A percentile compares a stretch with the other conserved stretches of the same genome.
These are phyloP conservation scores for Lichtheimia corymbifera DNA, from an alignment of 371 early-diverging fungal species.

Conservation along the genomic window DNA sequence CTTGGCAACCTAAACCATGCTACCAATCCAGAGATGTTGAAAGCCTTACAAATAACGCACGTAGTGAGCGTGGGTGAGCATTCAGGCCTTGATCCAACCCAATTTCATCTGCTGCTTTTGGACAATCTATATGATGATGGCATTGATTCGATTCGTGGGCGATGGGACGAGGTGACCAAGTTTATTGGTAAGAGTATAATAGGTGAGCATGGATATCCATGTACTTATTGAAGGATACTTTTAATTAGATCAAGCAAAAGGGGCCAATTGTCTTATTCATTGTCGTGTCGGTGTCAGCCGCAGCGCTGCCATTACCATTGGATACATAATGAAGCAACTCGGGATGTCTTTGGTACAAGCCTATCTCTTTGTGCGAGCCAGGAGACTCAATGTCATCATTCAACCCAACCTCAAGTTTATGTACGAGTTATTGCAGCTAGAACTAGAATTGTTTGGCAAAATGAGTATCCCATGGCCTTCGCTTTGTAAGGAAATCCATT, in stretches of 20 bases:
- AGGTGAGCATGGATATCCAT: background rate
- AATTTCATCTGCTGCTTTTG: conserved; percentile 42
- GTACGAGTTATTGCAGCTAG: conserved; percentile 67
- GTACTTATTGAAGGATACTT: background rate
- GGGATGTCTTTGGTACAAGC: conserved; percentile 55
- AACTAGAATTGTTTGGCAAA: conserved; percentile 41
- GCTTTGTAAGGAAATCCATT: conserved; percentile 37
- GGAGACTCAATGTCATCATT: conserved; percentile 67
- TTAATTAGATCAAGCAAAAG: conserved; percentile 28
- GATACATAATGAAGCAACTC: conserved; percentile 64
- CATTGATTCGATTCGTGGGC: conserved; percentile 56
- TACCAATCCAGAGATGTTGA: conserved; percentile 62
- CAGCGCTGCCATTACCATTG: conserved; percentile 67
- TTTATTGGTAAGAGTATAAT: conserved; percentile 55
- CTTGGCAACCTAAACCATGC: conserved; percentile 70
- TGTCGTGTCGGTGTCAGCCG: conserved; percentile 71
- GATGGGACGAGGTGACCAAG: conserved; percentile 48
- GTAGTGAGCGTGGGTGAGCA: conserved; percentile 68
- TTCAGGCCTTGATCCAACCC: conserved; percentile 36
- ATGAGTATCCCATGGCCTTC: conserved; percentile 38
- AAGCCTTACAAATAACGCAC: conserved; percentile 58
- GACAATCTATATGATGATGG: conserved; percentile 71
- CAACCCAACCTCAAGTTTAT: conserved; percentile 73
- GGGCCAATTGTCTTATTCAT: conserved; percentile 52
- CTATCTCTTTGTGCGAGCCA: conserved; percentile 64